Evolutionary conservation across 805 yeast species (phyloP).

Genomic region (Saturnispora besseyi): DNA sequence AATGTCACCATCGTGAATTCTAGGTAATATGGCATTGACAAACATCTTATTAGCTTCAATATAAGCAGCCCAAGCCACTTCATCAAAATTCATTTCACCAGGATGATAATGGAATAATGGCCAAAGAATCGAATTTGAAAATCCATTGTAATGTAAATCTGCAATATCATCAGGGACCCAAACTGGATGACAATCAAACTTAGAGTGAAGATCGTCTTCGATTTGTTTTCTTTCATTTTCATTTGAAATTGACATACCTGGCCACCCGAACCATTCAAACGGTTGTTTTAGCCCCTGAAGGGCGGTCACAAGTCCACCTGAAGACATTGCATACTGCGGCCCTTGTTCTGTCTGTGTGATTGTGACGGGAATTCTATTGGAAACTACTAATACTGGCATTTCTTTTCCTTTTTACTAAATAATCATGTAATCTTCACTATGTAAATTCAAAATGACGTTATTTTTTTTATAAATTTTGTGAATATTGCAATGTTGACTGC

Average conservation of each 20-base stretch:
- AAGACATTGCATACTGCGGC: slow-evolving; percentile 76
- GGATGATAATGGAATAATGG: slow-evolving; percentile 98
- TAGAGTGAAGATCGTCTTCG: slow-evolving; percentile 55
- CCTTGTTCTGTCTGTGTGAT: slow-evolving; percentile 53
- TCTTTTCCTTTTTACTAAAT: background rate
- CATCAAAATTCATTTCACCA: slow-evolving; percentile 97
- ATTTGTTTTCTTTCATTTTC: slow-evolving; percentile 57
- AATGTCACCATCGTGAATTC: slow-evolving; percentile 72
- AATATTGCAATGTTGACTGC: too few species aligned
- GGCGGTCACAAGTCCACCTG: slow-evolving; percentile 96
- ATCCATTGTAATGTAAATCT: slow-evolving; percentile 94
- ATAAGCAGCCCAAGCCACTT: slow-evolving; percentile 96
- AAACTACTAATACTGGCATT: slow-evolving; percentile 64
- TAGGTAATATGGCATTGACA: slow-evolving; percentile 61
- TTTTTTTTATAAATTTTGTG: too few species aligned
- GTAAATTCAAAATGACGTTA: too few species aligned
- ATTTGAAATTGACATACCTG: slow-evolving; percentile 79
- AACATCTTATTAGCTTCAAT: slow-evolving; percentile 83
- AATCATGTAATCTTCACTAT: background rate
- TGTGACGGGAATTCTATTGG: slow-evolving; percentile 93
- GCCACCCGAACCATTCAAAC: slow-evolving; percentile 99
- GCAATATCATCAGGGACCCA: slow-evolving; percentile 84
- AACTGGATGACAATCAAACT: slow-evolving; percentile 86
- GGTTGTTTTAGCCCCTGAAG: slow-evolving; percentile 83
- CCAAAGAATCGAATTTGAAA: slow-evolving; percentile 91